phyloP scores from a whole-genome alignment of 164 flowering plant genomes.

The Piper longum region DNA sequence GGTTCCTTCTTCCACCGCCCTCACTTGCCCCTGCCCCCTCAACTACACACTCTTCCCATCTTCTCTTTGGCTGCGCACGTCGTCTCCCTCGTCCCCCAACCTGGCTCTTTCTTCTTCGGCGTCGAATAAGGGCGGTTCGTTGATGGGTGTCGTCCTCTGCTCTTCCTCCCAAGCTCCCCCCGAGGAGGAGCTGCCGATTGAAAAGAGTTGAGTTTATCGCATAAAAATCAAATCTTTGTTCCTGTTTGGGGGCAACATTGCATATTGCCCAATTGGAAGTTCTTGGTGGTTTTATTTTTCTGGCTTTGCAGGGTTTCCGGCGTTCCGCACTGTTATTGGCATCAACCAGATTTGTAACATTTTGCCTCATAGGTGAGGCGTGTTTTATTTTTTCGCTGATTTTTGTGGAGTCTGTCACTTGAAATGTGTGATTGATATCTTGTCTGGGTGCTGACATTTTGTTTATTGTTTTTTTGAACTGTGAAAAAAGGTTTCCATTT shows the following conservation, averaged over 20 bases:
- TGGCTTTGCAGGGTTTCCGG: conserved; percentile 35
- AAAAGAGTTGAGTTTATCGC: conserved; percentile 12
- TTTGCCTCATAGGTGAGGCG: conserved; percentile 67
- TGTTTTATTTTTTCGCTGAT: not conserved
- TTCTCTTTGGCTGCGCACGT: not conserved
- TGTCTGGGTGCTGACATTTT: not conserved
- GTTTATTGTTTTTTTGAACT: not conserved
- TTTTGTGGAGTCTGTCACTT: not conserved
- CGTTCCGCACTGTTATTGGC: conserved; percentile 80
- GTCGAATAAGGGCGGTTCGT: not conserved
- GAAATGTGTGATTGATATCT: not conserved
- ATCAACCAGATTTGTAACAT: conserved; percentile 76
- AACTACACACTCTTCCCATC: not conserved
- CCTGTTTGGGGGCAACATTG: not conserved
- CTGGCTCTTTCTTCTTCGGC: conserved; percentile 3
- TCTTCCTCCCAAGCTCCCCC: conserved; percentile 5
- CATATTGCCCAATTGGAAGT: not conserved
- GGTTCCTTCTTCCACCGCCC: not conserved
- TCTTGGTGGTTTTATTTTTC: not conserved
- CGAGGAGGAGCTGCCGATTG: conserved; percentile 13
- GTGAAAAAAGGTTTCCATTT: conserved; percentile 60
- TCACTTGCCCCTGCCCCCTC: conserved; percentile 3
- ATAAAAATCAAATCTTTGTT: not conserved
- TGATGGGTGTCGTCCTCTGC: not conserved
- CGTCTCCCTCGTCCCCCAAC: conserved; percentile 3